phyloP scores from a whole-genome alignment of 805 yeast genomes.

The Metschnikowia chrysomelidarum region DNA sequence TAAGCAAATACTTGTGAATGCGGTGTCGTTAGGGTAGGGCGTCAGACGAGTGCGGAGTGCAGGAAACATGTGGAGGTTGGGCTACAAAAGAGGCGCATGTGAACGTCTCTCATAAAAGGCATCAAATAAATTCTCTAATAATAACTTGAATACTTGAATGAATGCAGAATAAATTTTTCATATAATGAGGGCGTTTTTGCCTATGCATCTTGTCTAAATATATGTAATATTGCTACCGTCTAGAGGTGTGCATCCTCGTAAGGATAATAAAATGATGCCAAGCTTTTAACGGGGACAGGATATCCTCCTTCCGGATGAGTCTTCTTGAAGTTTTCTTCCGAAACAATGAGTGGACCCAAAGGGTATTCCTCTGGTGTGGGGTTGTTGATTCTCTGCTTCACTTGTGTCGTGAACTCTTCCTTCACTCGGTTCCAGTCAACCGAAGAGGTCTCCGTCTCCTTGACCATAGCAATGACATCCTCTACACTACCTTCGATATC shows the following conservation, averaged over 20 bases:
- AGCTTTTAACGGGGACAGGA: conserved; percentile 50
- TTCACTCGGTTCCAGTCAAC: conserved; percentile 2
- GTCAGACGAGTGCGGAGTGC: background rate
- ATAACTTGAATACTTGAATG: no score
- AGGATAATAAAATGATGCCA: conserved; percentile 26
- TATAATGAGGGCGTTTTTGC: no score
- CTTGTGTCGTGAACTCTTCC: conserved; percentile 15
- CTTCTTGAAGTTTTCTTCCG: conserved; percentile 56
- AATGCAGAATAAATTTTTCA: no score
- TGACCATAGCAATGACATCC: conserved; percentile 6
- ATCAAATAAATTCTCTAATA: no score
- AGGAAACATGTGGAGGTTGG: no score
- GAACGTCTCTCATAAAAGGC: no score
- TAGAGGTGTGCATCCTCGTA: conserved; percentile 21
- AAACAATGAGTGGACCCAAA: conserved; percentile 44
- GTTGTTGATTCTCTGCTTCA: conserved; percentile 16
- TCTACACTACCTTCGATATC: conserved; percentile 20
- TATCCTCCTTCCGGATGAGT: conserved; percentile 52
- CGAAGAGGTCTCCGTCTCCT: background rate
- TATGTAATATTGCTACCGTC: background rate
- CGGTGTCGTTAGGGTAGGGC: background rate
- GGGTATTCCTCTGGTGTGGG: conserved; percentile 46
- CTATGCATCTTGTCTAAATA: background rate
- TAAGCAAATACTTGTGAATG: conserved; percentile 1
- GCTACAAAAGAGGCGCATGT: no score